Evolutionary conservation across 768 basidiomycete species (phyloP), one percentile per base, ranked within the genome.

Genomic region (Russula griseocarnosa): DNA sequence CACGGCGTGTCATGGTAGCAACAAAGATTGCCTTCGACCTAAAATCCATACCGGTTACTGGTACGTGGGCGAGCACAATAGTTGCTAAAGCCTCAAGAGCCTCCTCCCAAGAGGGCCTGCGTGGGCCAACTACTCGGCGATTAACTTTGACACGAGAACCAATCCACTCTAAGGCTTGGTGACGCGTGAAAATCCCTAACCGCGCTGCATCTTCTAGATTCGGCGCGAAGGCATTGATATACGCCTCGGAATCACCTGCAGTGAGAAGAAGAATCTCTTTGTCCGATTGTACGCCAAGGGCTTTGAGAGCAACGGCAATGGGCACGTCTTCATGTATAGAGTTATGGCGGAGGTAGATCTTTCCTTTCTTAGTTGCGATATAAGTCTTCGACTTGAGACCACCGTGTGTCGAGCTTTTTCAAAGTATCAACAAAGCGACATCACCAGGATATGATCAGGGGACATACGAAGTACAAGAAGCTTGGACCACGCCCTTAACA

Each of bases 291-390:
- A 97, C 86, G 3, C 96, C 94, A 51, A 99, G 85, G 9, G 97
- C 97, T 76, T 98, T 98, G 69, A 99, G 86, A 11, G 93, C 95
- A 72, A 99, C 86, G 50, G 86, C 94, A 61, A 99, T 94, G 5
- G 97, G 96, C 30, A 99, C 90, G 72, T 95, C 94, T 76, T 99
- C 97, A 68, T 94, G 90, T 65, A 97, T 88, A 56, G 93, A 97
- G 75, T 99, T 99, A 77, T 99, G 97, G 22, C 94, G 89, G 56
- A 99, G 87, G 74, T 95, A 98, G 61, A 99, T 92, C 75, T 88
- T 92, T 63, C 87, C 86, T 74, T 94, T 92, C 76, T 98, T 98
- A 16, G 95, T 97, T 8, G 87, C 84, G 42, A 99, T 95, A 70
- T 99, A 98, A 0, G 97, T 96, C 75, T 99, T 99, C 36, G 96